Evolutionary conservation across 257 asterid species (phyloP).

Genomic region (Vinca minor): DNA sequence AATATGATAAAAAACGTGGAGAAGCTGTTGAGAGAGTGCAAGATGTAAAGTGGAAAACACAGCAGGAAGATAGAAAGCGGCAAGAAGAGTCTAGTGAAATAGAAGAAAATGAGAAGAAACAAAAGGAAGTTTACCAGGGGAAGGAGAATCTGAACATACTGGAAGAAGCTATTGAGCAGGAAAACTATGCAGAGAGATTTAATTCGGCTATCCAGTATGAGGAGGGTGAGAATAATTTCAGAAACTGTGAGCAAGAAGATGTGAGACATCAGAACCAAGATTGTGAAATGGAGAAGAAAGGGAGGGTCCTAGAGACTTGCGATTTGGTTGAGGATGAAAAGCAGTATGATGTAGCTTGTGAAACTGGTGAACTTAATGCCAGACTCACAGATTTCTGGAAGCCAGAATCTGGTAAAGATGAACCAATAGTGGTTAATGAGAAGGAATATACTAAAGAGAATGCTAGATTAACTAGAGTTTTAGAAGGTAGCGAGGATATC

Average conservation of each 20-base stretch:
- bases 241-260: constrained; percentile 24
- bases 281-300: constrained; percentile 20
- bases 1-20: constrained; percentile 26
- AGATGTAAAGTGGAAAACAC: constrained; percentile 20
- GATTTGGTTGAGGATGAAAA: constrained; percentile 24
- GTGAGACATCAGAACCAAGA: constrained; percentile 14
- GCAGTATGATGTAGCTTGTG: constrained; percentile 16
- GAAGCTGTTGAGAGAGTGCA: constrained; percentile 26
- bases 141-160: constrained; percentile 18
- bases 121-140: constrained; percentile 11
- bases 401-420: constrained; percentile 15
- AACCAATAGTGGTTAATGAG: constrained; percentile 4
- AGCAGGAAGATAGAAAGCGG: constrained; percentile 30
- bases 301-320: constrained; percentile 20
- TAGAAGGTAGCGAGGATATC: constrained; percentile 17
- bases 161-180: constrained; percentile 23
- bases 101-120: constrained; percentile 16
- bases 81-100: constrained; percentile 24
- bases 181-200: constrained; percentile 19
- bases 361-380: constrained; percentile 17
- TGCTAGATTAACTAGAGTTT: constrained; percentile 21
- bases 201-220: constrained; percentile 16
- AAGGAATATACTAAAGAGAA: constrained; percentile 20
- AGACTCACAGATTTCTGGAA: constrained; percentile 20
- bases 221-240: constrained; percentile 22